These are phyloP conservation scores for Lasiosphaeria hispida DNA, from an alignment of 495 filamentous ascomycete genomes.

Conservation along the genomic window DNA sequence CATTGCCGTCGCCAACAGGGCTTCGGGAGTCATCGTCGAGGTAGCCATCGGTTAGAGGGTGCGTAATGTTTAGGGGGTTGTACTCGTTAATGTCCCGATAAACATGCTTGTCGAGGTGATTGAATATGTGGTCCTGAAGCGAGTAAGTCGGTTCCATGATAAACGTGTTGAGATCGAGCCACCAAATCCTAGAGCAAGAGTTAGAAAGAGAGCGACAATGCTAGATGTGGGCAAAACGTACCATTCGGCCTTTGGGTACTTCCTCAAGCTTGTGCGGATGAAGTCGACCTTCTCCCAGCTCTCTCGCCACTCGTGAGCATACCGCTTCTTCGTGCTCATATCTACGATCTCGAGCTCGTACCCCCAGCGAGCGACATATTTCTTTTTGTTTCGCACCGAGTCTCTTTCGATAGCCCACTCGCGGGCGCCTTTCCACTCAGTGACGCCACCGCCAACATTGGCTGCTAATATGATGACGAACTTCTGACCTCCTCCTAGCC, in stretches of 20 bases:
- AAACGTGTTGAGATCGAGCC: constrained; percentile 96
- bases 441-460: constrained; percentile 93
- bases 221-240: constrained; percentile 41
- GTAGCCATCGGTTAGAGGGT: constrained; percentile 68
- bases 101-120: constrained; percentile 65
- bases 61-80: constrained; percentile 92
- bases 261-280: constrained; percentile 84
- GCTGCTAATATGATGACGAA: constrained; percentile 92
- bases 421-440: constrained; percentile 97
- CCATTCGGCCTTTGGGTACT: constrained; percentile 97
- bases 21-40: constrained; percentile 73
- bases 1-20: constrained; percentile 67
- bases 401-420: constrained; percentile 99
- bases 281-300: constrained; percentile 99
- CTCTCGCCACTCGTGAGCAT: constrained; percentile 98
- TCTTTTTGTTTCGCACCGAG: constrained; percentile 90
- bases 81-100: constrained; percentile 97
- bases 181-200: constrained; percentile 82
- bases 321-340: constrained; percentile 97
- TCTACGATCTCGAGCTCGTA: constrained; percentile 96
- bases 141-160: constrained; percentile 96
- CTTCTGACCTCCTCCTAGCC: constrained; percentile 80
- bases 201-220: neutral
- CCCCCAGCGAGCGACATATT: constrained; percentile 84
- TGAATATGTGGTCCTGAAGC: constrained; percentile 86